Conservation (phyloP, 768 basidiomycete genomes). For the Floccularia luteovirens region DNA sequence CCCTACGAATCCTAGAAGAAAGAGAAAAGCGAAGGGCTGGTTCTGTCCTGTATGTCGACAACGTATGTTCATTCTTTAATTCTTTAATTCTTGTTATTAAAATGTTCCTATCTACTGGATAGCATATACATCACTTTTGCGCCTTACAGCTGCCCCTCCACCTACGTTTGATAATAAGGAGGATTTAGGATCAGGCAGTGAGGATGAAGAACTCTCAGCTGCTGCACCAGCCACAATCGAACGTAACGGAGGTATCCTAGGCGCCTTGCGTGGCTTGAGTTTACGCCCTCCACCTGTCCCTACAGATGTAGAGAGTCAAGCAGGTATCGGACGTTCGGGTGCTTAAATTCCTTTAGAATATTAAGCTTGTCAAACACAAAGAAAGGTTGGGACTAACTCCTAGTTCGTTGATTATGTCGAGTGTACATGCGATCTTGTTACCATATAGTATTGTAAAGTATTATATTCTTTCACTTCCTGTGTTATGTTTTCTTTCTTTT, state of each 20-base stretch:
- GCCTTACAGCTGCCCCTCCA: constrained; percentile 66
- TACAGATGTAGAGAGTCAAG: constrained; percentile 12
- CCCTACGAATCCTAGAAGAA: constrained; percentile 46
- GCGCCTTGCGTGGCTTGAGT: constrained; percentile 17
- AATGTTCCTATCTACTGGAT: constrained; percentile 1
- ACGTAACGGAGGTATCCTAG: constrained; percentile 14
- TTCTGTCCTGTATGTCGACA: constrained; percentile 95
- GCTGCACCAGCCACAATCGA: constrained; percentile 7
- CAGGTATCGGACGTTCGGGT: constrained; percentile 10
- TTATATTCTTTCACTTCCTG: no score
- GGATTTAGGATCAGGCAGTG: constrained; percentile 13
- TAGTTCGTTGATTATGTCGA: no score
- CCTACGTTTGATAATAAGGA: constrained; percentile 16
- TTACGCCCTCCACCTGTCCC: constrained; percentile 8
- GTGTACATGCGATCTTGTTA: no score
- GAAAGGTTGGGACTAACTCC: no score
- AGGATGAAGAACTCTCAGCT: constrained; percentile 10
- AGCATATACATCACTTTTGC: constrained; percentile 86
- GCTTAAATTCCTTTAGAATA: no score
- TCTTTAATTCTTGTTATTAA: not conserved
- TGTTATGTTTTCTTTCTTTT: no score
- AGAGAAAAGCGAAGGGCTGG: constrained; percentile 95
- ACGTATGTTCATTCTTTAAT: constrained; percentile 44
- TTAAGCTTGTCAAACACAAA: no score
- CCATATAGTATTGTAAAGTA: no score